Evolutionary conservation across 129 eudicot species (phyloP).

Genomic region (Flaveria ramosissima): DNA sequence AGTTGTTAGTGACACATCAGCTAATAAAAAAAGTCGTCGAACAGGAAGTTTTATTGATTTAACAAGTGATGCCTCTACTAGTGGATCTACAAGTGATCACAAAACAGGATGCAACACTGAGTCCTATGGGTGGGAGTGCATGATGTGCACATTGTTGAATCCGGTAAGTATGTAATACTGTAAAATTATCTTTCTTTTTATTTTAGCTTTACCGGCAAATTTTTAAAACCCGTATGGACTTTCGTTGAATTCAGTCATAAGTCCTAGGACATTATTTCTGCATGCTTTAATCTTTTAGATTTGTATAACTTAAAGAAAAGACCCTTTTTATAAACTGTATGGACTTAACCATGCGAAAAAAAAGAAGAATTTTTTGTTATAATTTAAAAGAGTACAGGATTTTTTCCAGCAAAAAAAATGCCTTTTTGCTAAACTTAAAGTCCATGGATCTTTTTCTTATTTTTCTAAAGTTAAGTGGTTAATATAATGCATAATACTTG

Average conservation of each 20-base stretch:
- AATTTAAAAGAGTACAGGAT: neutral
- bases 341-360: neutral
- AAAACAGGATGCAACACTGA: slow-evolving; percentile 21
- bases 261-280: neutral
- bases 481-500: neutral
- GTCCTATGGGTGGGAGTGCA: slow-evolving; percentile 65
- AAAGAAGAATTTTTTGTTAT: neutral
- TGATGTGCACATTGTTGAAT: slow-evolving; percentile 73
- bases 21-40: slow-evolving; percentile 28
- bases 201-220: neutral
- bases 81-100: slow-evolving; percentile 23
- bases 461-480: neutral
- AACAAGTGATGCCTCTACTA: slow-evolving; percentile 30
- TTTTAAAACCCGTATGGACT: neutral
- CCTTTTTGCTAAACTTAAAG: neutral
- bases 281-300: neutral
- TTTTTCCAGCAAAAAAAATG: neutral
- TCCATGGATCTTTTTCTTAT: neutral
- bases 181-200: neutral
- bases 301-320: neutral
- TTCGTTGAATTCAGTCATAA: neutral
- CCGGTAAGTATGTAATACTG: slow-evolving; percentile 47
- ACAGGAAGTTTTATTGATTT: slow-evolving; percentile 35
- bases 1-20: neutral
- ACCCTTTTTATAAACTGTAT: neutral